phyloP scores from a whole-genome alignment of 202 grass and related monocot species.

The Cymbopogon flexuosus region DNA sequence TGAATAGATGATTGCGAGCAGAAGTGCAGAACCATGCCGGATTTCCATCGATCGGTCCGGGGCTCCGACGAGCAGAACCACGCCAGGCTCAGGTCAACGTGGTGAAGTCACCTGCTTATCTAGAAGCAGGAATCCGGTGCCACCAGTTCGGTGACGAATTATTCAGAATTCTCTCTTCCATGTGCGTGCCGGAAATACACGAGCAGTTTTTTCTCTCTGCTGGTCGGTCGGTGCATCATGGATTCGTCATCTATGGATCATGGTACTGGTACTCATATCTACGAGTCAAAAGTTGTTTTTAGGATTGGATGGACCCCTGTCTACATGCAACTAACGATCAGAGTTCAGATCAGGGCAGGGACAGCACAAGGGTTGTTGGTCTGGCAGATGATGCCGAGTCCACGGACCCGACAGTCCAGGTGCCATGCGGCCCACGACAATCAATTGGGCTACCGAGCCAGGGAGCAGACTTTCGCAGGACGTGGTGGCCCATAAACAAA shows the following conservation, averaged over 20 bases:
- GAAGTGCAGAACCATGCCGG: constrained; percentile 19
- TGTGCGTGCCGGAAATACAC: not conserved
- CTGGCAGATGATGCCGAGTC: not conserved
- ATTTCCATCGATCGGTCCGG: not conserved
- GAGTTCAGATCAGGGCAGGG: not conserved
- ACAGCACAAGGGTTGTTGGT: not conserved
- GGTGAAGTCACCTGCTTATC: not conserved
- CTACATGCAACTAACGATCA: not conserved
- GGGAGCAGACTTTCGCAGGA: constrained; percentile 7
- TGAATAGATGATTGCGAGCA: constrained; percentile 19
- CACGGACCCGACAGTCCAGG: not conserved
- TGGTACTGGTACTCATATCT: not conserved
- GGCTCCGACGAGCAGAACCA: too few species aligned
- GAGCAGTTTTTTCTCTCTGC: not conserved
- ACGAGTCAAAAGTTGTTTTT: not conserved
- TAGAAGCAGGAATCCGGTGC: not conserved
- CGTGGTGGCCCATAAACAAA: constrained; percentile 2
- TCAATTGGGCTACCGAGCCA: not conserved
- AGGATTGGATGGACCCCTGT: not conserved
- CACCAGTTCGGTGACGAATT: not conserved
- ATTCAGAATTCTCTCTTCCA: not conserved
- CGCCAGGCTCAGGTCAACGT: not conserved
- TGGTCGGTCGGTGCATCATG: not conserved
- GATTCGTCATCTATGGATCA: not conserved
- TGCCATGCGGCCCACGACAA: constrained; percentile 16